Conservation (phyloP, 164 flowering plant genomes). For the Warburgia ugandensis region DNA sequence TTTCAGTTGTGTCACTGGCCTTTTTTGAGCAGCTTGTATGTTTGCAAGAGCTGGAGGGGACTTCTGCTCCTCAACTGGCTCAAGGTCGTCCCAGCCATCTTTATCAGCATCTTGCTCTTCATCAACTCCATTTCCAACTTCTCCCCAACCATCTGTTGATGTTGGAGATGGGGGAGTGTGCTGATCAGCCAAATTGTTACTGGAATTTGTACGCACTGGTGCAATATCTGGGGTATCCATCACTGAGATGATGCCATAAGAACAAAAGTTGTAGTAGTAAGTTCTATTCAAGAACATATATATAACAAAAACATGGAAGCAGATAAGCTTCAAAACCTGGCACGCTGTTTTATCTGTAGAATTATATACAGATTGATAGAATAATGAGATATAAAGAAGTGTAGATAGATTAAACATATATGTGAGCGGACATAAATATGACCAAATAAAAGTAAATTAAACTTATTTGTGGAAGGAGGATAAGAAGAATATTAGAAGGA, state of each 20-base stretch:
- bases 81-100: constrained; percentile 96
- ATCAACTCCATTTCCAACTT: constrained; percentile 69
- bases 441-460: too few species aligned
- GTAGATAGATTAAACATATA: too few species aligned
- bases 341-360: too few species aligned
- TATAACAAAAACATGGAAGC: neutral
- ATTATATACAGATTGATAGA: too few species aligned
- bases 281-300: neutral
- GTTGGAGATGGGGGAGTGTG: constrained; percentile 69
- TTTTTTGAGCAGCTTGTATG: constrained; percentile 90
- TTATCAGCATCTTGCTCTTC: constrained; percentile 60
- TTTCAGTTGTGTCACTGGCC: constrained; percentile 71
- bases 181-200: constrained; percentile 39
- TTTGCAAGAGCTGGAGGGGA: constrained; percentile 72
- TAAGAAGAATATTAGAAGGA: too few species aligned
- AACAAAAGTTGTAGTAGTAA: too few species aligned
- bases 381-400: too few species aligned
- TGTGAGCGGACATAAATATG: too few species aligned
- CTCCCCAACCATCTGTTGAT: constrained; percentile 99
- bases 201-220: constrained; percentile 31
- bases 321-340: too few species aligned
- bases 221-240: constrained; percentile 32
- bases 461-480: too few species aligned
- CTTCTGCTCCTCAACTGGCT: constrained; percentile 77
- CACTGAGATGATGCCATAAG: constrained; percentile 20